Percentiles rank a stretch among this genome's conserved stretches.
Conservation (phyloP, 140 eudicot genomes). For the Flaveria floridana region DNA sequence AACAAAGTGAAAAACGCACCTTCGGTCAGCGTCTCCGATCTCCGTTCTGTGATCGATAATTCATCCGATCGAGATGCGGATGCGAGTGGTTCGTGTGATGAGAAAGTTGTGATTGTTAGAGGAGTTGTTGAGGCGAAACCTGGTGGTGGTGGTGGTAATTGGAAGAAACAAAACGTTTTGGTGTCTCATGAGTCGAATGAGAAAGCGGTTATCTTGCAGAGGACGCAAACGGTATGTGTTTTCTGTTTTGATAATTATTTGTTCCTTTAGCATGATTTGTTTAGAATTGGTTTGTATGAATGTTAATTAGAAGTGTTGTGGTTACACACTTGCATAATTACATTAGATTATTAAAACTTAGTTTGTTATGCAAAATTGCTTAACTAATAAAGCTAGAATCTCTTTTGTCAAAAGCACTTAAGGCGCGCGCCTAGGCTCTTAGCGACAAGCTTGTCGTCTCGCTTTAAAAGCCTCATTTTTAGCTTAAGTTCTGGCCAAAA, state of each 20-base stretch:
- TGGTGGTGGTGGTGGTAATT: conserved; percentile 43
- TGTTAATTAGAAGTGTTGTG: conserved; percentile 11
- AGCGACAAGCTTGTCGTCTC: no score
- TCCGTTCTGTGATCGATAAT: conserved; percentile 54
- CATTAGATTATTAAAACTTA: neutral
- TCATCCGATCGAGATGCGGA: conserved; percentile 29
- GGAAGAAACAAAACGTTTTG: conserved; percentile 52
- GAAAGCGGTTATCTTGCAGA: conserved; percentile 61
- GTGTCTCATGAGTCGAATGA: conserved; percentile 64
- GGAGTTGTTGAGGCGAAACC: conserved; percentile 73
- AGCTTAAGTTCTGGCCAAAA: no score
- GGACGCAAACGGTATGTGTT: conserved; percentile 59
- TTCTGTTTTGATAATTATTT: neutral
- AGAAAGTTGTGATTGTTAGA: conserved; percentile 58
- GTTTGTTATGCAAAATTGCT: neutral
- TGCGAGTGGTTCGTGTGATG: conserved; percentile 31
- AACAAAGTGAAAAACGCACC: conserved; percentile 65
- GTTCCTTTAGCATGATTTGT: neutral
- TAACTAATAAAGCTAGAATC: neutral
- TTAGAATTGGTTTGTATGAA: conserved; percentile 17
- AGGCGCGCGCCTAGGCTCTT: no score
- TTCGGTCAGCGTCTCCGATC: conserved; percentile 64
- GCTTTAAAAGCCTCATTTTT: no score
- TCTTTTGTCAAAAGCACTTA: neutral
- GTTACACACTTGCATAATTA: neutral